These are phyloP conservation scores for Cryphonectria parasitica DNA, from an alignment of 2,329 filamentous ascomycete genomes.

Conservation along the genomic window DNA sequence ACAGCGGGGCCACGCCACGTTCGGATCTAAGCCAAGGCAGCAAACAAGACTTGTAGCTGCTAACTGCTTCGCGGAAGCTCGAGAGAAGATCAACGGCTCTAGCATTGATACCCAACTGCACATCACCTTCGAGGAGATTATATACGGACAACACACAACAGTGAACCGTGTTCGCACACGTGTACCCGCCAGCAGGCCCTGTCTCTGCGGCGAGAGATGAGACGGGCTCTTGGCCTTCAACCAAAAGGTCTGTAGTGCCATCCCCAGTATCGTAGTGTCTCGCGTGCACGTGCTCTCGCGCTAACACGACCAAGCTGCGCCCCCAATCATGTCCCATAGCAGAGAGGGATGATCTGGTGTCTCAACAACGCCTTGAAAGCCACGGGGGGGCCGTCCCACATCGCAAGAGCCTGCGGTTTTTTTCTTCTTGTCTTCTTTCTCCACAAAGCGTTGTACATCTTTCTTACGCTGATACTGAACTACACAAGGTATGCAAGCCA, in stretches of 20 bases:
- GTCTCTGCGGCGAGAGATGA: neutral
- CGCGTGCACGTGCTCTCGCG: constrained; percentile 6
- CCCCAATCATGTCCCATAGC: neutral
- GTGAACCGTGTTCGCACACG: neutral
- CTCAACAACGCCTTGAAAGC: constrained; percentile 9
- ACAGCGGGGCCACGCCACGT: neutral
- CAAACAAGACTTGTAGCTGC: neutral
- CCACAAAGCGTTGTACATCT: neutral
- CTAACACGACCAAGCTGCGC: neutral
- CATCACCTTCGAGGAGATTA: neutral
- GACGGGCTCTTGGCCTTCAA: neutral
- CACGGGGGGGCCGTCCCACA: neutral
- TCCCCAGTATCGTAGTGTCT: neutral
- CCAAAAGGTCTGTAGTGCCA: neutral
- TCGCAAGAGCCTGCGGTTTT: neutral
- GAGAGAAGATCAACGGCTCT: neutral
- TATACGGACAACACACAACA: neutral
- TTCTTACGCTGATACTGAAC: constrained; percentile 1
- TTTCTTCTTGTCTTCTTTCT: neutral
- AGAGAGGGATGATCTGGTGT: neutral
- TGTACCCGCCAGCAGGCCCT: neutral
- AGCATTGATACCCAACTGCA: constrained; percentile 1
- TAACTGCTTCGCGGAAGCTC: neutral
- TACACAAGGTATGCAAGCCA: constrained; percentile 4
- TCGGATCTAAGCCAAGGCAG: neutral